phyloP scores from a whole-genome alignment of 345 rosid species.

The Diplotaxis tenuifolia region DNA sequence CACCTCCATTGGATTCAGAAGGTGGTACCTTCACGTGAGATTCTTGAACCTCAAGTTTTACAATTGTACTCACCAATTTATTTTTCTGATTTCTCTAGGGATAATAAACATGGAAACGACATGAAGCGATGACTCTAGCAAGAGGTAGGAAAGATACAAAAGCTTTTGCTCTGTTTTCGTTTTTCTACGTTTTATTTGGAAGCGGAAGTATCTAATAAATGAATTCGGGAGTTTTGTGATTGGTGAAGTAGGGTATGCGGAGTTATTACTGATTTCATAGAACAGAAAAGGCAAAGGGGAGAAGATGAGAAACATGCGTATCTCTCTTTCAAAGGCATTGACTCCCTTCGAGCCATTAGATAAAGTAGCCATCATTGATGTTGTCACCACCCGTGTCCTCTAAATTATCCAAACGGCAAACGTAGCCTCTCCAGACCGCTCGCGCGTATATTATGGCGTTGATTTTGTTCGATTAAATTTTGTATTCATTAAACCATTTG shows the following conservation, averaged over 20 bases:
- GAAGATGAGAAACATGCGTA: slow-evolving; percentile 65
- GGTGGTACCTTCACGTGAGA: slow-evolving; percentile 49
- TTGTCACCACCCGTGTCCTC: slow-evolving; percentile 51
- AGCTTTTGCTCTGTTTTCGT: background rate
- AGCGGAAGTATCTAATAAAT: no score
- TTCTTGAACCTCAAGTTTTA: background rate
- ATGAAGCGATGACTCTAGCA: slow-evolving; percentile 67
- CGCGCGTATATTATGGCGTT: no score
- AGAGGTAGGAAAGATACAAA: slow-evolving; percentile 55
- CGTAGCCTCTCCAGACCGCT: no score
- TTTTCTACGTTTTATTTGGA: background rate
- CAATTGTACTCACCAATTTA: background rate
- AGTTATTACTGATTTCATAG: slow-evolving; percentile 61
- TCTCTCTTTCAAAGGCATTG: slow-evolving; percentile 61
- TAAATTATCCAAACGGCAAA: no score
- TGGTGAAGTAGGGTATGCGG: slow-evolving; percentile 70
- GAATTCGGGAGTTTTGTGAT: no score
- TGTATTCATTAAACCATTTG: no score
- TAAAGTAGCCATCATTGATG: slow-evolving; percentile 57
- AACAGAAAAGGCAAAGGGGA: slow-evolving; percentile 79
- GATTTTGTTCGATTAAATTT: no score
- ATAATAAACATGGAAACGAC: slow-evolving; percentile 33
- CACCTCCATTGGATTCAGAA: slow-evolving; percentile 60
- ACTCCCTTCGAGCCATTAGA: slow-evolving; percentile 43
- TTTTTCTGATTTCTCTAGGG: slow-evolving; percentile 20